phyloP scores from a whole-genome alignment of 1,284 basidiomycete genomes.

The Ustilago sp. region DNA sequence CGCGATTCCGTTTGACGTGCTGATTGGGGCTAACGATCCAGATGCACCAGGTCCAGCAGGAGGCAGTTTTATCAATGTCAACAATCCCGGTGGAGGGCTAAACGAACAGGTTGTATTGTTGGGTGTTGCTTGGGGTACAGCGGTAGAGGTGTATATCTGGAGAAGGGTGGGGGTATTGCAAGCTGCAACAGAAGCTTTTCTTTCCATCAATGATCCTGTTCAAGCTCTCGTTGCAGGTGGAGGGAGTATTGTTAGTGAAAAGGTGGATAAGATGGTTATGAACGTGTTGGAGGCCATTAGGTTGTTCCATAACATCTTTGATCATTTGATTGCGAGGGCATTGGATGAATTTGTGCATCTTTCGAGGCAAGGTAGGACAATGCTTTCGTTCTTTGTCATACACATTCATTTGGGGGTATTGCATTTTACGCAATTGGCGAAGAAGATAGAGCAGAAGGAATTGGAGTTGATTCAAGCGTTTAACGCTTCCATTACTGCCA shows the following conservation, averaged over 20 bases:
- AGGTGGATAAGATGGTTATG: conserved; percentile 51
- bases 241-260: conserved; percentile 32
- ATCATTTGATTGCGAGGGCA: conserved; percentile 37
- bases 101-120: conserved; percentile 51
- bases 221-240: conserved; percentile 35
- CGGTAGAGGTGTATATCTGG: conserved; percentile 57
- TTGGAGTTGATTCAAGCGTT: conserved; percentile 42
- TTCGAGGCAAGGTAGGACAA: conserved; percentile 43
- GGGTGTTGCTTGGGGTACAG: conserved; percentile 52
- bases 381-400: conserved; percentile 47
- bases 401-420: conserved; percentile 50
- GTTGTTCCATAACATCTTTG: conserved; percentile 51
- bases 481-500: conserved; percentile 16
- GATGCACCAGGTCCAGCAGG: conserved; percentile 14
- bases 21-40: conserved; percentile 41
- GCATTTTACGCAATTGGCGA: conserved; percentile 43
- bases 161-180: conserved; percentile 41
- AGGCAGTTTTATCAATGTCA: conserved; percentile 42
- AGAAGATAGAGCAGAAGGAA: conserved; percentile 48
- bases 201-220: conserved; percentile 21
- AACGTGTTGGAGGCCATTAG: conserved; percentile 47
- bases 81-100: conserved; percentile 45
- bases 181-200: conserved; percentile 21
- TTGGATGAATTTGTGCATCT: conserved; percentile 46
- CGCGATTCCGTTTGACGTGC: conserved; percentile 44